A percentile compares a stretch with the other conserved stretches of the same genome.
These are phyloP conservation scores for Candida ponderosae DNA, from an alignment of 805 yeast species.

Conservation along the genomic window DNA sequence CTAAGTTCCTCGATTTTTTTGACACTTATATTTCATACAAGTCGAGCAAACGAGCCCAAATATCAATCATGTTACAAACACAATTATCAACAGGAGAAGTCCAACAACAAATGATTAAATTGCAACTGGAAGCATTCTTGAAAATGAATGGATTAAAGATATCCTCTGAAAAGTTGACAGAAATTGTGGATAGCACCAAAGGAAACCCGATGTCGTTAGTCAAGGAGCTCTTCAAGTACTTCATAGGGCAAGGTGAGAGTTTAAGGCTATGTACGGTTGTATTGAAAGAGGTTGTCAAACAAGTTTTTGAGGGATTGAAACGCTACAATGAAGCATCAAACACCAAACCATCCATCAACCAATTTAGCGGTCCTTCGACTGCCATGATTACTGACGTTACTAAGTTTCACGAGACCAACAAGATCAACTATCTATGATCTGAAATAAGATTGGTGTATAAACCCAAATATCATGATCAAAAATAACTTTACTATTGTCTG, in stretches of 20 bases:
- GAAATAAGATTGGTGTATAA: no score
- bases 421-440: no score
- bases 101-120: conserved; percentile 24
- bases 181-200: conserved; percentile 29
- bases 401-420: no score
- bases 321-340: not conserved
- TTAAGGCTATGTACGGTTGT: conserved; percentile 26
- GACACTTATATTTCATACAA: conserved; percentile 24
- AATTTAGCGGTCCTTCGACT: no score
- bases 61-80: conserved; percentile 35
- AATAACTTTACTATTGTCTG: no score
- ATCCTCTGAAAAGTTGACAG: conserved; percentile 27
- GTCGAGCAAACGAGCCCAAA: conserved; percentile 26
- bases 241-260: conserved; percentile 33
- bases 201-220: conserved; percentile 29
- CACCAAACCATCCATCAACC: not conserved
- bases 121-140: conserved; percentile 37
- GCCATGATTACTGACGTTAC: no score
- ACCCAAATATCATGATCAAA: no score
- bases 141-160: conserved; percentile 41
- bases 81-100: conserved; percentile 28
- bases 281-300: conserved; percentile 26
- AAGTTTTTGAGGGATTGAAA: conserved; percentile 9
- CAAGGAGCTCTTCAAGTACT: conserved; percentile 35
- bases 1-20: conserved; percentile 29